A percentile compares a stretch with the other conserved stretches of the same genome.
These are phyloP conservation scores for Pharnaceum exiguum DNA, from an alignment of 148 eudicot species.

Conservation along the genomic window DNA sequence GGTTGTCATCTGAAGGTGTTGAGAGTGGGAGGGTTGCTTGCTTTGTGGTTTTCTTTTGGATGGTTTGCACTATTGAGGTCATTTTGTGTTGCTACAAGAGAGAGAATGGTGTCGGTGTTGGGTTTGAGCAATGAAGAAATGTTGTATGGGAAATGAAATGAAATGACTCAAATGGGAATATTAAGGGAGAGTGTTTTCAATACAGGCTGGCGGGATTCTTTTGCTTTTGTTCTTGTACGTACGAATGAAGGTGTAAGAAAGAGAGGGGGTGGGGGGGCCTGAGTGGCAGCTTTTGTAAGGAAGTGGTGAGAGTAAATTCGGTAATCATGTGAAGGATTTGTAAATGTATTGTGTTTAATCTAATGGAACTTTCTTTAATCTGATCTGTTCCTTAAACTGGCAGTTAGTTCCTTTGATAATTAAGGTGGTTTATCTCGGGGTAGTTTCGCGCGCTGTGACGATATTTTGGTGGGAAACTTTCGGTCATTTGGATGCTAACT, in stretches of 20 bases:
- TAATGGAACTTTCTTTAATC: too few species aligned
- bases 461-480: too few species aligned
- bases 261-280: slow-evolving; percentile 10
- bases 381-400: too few species aligned
- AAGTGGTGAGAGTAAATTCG: too few species aligned
- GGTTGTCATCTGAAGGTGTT: slow-evolving; percentile 2
- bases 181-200: too few species aligned
- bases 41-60: slow-evolving; percentile 21
- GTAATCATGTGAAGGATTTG: too few species aligned
- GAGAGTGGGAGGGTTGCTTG: slow-evolving; percentile 37
- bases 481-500: too few species aligned
- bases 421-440: too few species aligned
- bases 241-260: background rate
- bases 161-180: background rate
- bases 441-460: too few species aligned
- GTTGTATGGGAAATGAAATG: background rate
- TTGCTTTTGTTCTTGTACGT: background rate
- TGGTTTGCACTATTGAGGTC: slow-evolving; percentile 36
- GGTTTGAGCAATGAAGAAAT: background rate
- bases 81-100: slow-evolving; percentile 8
- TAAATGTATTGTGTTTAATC: too few species aligned
- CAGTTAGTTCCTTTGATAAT: too few species aligned
- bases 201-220: too few species aligned
- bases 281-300: slow-evolving; percentile 8
- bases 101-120: background rate